Percentiles rank a stretch among this genome's conserved stretches.
These are phyloP conservation scores for Leccinum solheimii DNA, from an alignment of 1,284 basidiomycete species.

Conservation along the genomic window DNA sequence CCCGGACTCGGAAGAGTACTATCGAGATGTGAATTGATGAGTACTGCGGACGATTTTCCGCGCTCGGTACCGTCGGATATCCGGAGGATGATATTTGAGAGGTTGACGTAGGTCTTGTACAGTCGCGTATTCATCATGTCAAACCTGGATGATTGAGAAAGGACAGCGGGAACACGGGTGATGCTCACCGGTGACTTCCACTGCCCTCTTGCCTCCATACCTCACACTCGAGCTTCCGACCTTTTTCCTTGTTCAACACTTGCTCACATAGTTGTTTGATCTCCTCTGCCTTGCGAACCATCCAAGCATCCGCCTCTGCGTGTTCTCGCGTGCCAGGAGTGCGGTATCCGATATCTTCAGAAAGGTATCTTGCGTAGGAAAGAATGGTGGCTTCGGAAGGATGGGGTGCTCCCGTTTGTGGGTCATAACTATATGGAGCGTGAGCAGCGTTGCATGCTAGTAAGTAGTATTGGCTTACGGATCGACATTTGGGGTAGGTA, in stretches of 20 bases:
- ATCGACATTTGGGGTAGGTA: slow-evolving; percentile 42
- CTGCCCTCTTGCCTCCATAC: slow-evolving; percentile 86
- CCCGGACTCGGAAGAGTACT: slow-evolving; percentile 80
- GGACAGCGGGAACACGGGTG: slow-evolving; percentile 2
- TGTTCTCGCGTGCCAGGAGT: slow-evolving; percentile 93
- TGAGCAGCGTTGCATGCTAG: not conserved
- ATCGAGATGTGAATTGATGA: slow-evolving; percentile 92
- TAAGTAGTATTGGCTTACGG: slow-evolving; percentile 32
- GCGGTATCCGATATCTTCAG: slow-evolving; percentile 87
- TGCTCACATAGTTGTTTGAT: slow-evolving; percentile 64
- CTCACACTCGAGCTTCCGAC: slow-evolving; percentile 76
- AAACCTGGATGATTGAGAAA: slow-evolving; percentile 50
- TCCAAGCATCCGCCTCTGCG: slow-evolving; percentile 82
- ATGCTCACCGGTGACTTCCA: slow-evolving; percentile 76
- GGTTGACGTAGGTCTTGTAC: slow-evolving; percentile 88
- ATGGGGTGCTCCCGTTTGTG: slow-evolving; percentile 59
- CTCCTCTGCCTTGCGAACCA: slow-evolving; percentile 61
- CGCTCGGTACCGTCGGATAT: slow-evolving; percentile 78
- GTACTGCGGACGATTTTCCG: slow-evolving; percentile 78
- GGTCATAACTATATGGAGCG: slow-evolving; percentile 45
- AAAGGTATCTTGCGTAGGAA: slow-evolving; percentile 60
- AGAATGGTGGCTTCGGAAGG: slow-evolving; percentile 72
- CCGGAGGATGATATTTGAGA: slow-evolving; percentile 88
- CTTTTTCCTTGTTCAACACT: slow-evolving; percentile 45
- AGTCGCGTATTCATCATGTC: slow-evolving; percentile 83